Evolutionary conservation across 306 rosid species (phyloP).

Genomic region (Prunus davidiana): DNA sequence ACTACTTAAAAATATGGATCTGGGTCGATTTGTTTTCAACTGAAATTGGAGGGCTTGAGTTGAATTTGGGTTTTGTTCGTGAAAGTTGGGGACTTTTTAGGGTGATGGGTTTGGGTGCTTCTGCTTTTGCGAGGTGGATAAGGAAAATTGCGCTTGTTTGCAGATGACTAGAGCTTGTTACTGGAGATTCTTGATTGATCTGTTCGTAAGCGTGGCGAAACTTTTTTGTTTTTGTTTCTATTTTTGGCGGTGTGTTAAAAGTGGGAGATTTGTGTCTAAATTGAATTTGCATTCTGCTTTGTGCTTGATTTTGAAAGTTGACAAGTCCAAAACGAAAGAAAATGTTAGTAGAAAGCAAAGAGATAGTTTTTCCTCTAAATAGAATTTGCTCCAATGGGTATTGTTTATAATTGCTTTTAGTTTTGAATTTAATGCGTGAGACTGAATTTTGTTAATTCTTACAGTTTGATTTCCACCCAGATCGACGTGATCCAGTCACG

Average conservation of each 20-base stretch:
- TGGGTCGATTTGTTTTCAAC: slow-evolving; percentile 28
- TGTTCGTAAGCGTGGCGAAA: neutral
- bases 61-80: slow-evolving; percentile 16
- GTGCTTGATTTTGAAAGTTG: slow-evolving; percentile 11
- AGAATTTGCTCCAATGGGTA: neutral
- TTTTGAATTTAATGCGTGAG: slow-evolving; percentile 1
- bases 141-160: slow-evolving; percentile 11
- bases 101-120: slow-evolving; percentile 28
- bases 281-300: slow-evolving; percentile 1
- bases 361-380: neutral
- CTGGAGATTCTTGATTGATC: neutral
- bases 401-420: neutral
- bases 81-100: slow-evolving; percentile 20
- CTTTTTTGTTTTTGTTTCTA: neutral
- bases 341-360: neutral
- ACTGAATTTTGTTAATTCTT: slow-evolving; percentile 4
- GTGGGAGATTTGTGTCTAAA: neutral
- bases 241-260: neutral
- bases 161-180: slow-evolving; percentile 7
- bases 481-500: slow-evolving; percentile 39
- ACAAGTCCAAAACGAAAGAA: neutral
- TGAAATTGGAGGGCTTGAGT: slow-evolving; percentile 23
- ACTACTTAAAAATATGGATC: slow-evolving; percentile 35
- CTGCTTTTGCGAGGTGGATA: slow-evolving; percentile 9
- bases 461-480: slow-evolving; percentile 29